Base-by-base conservation (phyloP, 176 grass and related monocot genomes). In the Pontederia paniculata region DNA sequence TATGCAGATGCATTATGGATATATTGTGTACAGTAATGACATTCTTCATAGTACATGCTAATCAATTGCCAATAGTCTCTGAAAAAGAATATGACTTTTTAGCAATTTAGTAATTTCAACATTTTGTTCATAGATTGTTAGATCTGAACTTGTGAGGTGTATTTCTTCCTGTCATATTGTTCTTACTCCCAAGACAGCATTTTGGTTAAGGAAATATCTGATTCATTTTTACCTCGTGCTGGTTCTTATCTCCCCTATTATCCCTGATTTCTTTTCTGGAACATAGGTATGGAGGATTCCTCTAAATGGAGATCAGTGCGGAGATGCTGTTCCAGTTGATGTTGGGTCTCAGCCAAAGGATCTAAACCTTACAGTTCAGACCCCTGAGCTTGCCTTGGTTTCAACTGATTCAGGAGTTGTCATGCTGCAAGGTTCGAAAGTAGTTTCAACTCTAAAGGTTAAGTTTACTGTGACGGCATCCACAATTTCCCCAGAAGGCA, bases 271-370 rank as follows among this genome's bases (percentile, higher is more conserved):
- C 45, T 31, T 25, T 80, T 79, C 55, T 57, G 18, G 43, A 62
- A 66, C 68, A 45, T 67, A 97, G 93, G 62, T 97, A 43, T 95
- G 83, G 57, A 85, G 78, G 70, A 58, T 95, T 73, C 81, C 84
- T 71, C 54, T 89, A 58, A 78, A 82, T 47, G 84, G 73, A 70
- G 62, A 79, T 52, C 78, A 80, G 48, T 95, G 89, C 77, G 89
- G 89, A 60, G 85, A 89, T 57, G 72, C 73, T 14, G 84, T 77
- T 51, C 71, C 78, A 50, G 50, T 89, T 74, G 89, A 95, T 65
- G 77, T 95, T 49, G 89, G 84, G 6, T 80, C 84, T 49, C 84
- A 95, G 44, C 81, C 89, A 69, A 95, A 89, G 75, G 81, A 79
- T 68, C 62, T 95, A 53, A 82, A 78, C 55, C 66, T 89, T 68